A percentile compares a stretch with the other conserved stretches of the same genome.
Conservation (phyloP, 139 green algal genomes). For the Pycnococcus provasolii region DNA sequence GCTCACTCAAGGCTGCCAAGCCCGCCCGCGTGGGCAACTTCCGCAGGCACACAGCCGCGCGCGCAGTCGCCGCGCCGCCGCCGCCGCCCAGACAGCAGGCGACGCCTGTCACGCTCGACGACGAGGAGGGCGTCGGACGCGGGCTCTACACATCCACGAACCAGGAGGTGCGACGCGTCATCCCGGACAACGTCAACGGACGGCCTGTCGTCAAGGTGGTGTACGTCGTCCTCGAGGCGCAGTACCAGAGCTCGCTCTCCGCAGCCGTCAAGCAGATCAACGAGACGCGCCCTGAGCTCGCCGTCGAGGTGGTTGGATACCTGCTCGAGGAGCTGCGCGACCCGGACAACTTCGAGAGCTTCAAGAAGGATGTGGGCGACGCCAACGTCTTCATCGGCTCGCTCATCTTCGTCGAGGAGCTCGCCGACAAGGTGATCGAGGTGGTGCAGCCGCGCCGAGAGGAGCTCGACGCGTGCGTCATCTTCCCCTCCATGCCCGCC, state of each 20-base stretch:
- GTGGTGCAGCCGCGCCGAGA: conserved; percentile 65
- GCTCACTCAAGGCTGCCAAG: too few relatives aligned
- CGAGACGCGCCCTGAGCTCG: conserved; percentile 62
- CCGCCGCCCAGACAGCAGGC: too few relatives aligned
- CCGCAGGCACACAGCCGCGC: too few relatives aligned
- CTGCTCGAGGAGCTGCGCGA: conserved; percentile 95
- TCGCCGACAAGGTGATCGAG: conserved; percentile 92
- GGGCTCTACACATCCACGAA: conserved; percentile 82
- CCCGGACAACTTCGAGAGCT: conserved; percentile 67
- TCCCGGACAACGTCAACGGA: conserved; percentile 21
- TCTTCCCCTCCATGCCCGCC: conserved; percentile 98
- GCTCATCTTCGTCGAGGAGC: conserved; percentile 99
- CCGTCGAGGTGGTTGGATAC: conserved; percentile 93
- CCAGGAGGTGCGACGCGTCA: conserved; percentile 66
- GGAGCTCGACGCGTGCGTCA: conserved; percentile 82
- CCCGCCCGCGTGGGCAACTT: too few relatives aligned
- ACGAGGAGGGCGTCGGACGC: conserved; percentile 12
- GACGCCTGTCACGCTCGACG: too few relatives aligned
- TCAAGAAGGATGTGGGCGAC: conserved; percentile 75
- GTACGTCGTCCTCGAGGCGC: conserved; percentile 95
- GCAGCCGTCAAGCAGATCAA: conserved; percentile 87
- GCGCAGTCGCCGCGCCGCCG: too few relatives aligned
- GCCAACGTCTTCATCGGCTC: conserved; percentile 99
- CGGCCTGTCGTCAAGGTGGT: conserved; percentile 68
- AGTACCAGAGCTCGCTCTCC: conserved; percentile 88